Evolutionary conservation across 2,329 filamentous ascomycete genomes (phyloP).

Genomic region (Xylaria sp.): DNA sequence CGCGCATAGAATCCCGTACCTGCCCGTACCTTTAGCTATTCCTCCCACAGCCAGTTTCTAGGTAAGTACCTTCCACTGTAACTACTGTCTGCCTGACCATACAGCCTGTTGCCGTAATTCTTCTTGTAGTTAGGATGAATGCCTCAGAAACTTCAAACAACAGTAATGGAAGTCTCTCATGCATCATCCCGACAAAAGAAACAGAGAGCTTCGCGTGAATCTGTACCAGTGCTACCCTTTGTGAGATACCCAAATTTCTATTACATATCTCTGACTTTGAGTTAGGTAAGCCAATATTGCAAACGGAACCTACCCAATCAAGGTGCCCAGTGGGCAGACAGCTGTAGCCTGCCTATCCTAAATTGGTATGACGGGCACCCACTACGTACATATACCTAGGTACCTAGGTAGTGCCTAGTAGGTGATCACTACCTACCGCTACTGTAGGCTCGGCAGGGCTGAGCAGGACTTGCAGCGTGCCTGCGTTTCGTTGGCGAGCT

Average conservation of each 20-base stretch:
- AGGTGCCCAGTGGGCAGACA: neutral
- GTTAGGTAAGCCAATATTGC: neutral
- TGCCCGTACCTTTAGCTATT: neutral
- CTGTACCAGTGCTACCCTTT: neutral
- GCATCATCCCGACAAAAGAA: constrained; percentile 6
- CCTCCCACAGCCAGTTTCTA: neutral
- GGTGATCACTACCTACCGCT: neutral
- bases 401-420: no score
- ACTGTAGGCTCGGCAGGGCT: constrained; percentile 5
- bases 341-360: neutral
- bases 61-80: neutral
- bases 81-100: neutral
- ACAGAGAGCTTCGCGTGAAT: neutral
- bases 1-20: constrained; percentile 21
- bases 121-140: neutral
- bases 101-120: neutral
- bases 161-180: neutral
- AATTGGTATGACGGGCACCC: no score
- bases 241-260: neutral
- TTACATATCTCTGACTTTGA: constrained; percentile 1
- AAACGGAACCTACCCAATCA: neutral
- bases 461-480: constrained; percentile 11
- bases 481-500: neutral
- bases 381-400: no score
- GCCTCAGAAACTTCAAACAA: neutral